Evolutionary conservation across 1,139 yeast species (phyloP).

Genomic region (Geotrichum candidum): DNA sequence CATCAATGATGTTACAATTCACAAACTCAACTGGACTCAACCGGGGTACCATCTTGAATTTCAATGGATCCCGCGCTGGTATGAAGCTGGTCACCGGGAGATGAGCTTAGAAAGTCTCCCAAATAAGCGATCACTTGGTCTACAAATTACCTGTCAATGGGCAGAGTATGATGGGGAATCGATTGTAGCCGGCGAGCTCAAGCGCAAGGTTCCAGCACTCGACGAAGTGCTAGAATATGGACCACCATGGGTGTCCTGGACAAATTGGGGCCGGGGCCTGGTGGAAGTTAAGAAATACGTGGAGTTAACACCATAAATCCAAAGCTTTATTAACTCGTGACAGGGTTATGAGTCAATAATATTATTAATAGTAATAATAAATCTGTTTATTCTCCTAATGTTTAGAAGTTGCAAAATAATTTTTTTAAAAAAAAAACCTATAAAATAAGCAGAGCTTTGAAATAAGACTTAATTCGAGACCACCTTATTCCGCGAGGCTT

Average conservation of each 20-base stretch:
- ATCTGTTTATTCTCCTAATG: not conserved
- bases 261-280: conserved; percentile 62
- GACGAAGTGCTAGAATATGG: conserved; percentile 61
- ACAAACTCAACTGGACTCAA: conserved; percentile 57
- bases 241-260: conserved; percentile 58
- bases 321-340: not conserved
- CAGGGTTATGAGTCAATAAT: too few species aligned
- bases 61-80: conserved; percentile 72
- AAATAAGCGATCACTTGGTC: conserved; percentile 39
- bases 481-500: too few species aligned
- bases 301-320: conserved; percentile 30
- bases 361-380: conserved; percentile 20
- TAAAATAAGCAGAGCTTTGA: too few species aligned
- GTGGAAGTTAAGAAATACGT: conserved; percentile 47
- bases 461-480: too few species aligned
- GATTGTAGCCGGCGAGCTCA: conserved; percentile 34
- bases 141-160: conserved; percentile 64
- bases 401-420: not conserved
- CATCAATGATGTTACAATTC: conserved; percentile 54
- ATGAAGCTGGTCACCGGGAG: conserved; percentile 37
- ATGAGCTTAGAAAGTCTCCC: conserved; percentile 4
- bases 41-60: conserved; percentile 53
- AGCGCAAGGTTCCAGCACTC: conserved; percentile 57
- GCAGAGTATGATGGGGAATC: conserved; percentile 53
- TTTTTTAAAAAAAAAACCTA: not conserved